Percentiles rank a stretch among this genome's conserved stretches.
Conservation (phyloP, 2,329 filamentous ascomycete genomes). For the Albifimbria verrucaria region DNA sequence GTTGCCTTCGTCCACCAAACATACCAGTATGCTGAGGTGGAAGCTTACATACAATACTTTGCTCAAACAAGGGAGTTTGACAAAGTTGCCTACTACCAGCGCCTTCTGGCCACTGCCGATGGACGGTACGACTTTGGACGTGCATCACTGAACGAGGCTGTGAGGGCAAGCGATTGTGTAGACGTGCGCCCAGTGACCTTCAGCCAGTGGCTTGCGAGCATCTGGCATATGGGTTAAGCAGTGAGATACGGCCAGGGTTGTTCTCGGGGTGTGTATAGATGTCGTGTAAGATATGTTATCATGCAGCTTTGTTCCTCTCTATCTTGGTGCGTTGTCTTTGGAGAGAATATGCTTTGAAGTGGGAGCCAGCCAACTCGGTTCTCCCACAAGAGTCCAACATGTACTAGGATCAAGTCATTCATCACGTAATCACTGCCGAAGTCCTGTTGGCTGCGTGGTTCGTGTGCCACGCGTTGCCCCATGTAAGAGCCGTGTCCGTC, state of each 20-base stretch:
- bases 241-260: too few species aligned
- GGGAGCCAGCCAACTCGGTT: too few species aligned
- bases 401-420: too few species aligned
- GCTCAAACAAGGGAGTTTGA: slow-evolving; percentile 44
- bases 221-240: neutral
- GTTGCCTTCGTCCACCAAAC: slow-evolving; percentile 35
- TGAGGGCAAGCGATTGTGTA: slow-evolving; percentile 32
- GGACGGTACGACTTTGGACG: slow-evolving; percentile 63
- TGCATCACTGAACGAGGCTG: slow-evolving; percentile 55
- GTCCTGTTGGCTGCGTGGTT: too few species aligned
- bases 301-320: too few species aligned
- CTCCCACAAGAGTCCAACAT: too few species aligned
- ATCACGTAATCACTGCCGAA: neutral
- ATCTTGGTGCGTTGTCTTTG: too few species aligned
- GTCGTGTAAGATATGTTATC: too few species aligned
- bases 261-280: too few species aligned
- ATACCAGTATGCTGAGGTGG: slow-evolving; percentile 37
- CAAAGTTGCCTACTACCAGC: slow-evolving; percentile 52
- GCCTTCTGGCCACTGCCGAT: slow-evolving; percentile 65
- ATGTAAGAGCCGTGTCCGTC: neutral
- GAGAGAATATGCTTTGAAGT: too few species aligned
- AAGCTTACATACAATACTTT: slow-evolving; percentile 36
- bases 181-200: slow-evolving; percentile 48
- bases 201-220: slow-evolving; percentile 46
- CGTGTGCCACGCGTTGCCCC: too few species aligned